phyloP scores from a whole-genome alignment of 169 alveolate species.

The Plasmodium yoelii region DNA sequence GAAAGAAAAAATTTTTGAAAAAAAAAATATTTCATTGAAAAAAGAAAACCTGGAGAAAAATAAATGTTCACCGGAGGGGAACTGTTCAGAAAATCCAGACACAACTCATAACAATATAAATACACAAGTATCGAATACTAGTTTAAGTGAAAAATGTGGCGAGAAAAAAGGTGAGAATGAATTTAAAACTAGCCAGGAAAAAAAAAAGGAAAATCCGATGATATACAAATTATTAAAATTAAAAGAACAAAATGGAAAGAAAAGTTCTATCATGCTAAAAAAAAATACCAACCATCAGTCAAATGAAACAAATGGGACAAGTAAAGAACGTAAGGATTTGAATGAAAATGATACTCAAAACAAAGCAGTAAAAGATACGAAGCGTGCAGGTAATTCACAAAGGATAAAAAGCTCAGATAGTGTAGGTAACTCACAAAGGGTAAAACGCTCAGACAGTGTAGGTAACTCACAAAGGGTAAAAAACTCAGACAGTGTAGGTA shows the following conservation, averaged over 20 bases:
- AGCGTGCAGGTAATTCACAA: no score
- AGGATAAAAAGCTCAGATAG: no score
- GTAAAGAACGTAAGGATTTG: no score
- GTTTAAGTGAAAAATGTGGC: neutral
- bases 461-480: no score
- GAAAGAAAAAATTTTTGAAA: neutral
- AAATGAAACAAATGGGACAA: no score
- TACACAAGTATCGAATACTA: neutral
- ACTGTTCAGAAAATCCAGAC: no score
- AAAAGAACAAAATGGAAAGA: constrained; percentile 26
- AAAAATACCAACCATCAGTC: neutral
- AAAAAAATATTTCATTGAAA: neutral
- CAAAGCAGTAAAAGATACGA: no score
- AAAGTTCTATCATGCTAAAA: constrained; percentile 12
- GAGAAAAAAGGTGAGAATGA: neutral
- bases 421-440: no score
- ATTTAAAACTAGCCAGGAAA: neutral
- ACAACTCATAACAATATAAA: neutral
- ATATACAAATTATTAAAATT: constrained; percentile 17
- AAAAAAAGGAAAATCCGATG: neutral
- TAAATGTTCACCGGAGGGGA: neutral
- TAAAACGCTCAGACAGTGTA: no score
- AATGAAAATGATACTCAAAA: no score
- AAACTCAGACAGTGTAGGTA: no score
- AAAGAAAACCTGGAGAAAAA: neutral